phyloP scores from a whole-genome alignment of 1,284 basidiomycete genomes.

The Clitocybe nebularis region DNA sequence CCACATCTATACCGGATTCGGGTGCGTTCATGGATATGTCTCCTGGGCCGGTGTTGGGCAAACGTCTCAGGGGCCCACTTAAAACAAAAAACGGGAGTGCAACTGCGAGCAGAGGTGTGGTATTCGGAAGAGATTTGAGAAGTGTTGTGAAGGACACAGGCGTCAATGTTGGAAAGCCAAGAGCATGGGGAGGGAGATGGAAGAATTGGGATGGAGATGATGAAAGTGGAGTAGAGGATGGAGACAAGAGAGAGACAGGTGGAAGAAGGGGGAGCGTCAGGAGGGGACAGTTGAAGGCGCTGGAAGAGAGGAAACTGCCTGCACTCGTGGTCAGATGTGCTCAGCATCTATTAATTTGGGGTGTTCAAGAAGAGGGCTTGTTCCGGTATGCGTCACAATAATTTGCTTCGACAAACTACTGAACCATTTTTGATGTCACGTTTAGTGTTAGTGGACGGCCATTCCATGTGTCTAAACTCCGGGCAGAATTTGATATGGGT shows the following conservation, averaged over 20 bases:
- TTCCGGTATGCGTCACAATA: slow-evolving; percentile 55
- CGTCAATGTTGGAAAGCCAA: slow-evolving; percentile 20
- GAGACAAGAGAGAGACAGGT: slow-evolving; percentile 9
- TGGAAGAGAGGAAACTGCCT: slow-evolving; percentile 61
- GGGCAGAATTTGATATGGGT: slow-evolving; percentile 83
- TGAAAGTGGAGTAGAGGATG: slow-evolving; percentile 12
- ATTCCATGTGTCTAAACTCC: slow-evolving; percentile 69
- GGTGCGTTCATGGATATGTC: slow-evolving; percentile 42
- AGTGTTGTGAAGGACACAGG: slow-evolving; percentile 59
- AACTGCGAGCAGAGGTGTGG: slow-evolving; percentile 41
- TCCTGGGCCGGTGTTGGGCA: slow-evolving; percentile 51
- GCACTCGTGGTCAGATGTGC: slow-evolving; percentile 75
- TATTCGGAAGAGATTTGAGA: slow-evolving; percentile 62
- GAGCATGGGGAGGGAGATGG: slow-evolving; percentile 21
- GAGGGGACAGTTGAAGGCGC: slow-evolving; percentile 24
- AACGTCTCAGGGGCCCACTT: slow-evolving; percentile 49
- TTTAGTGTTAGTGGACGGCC: slow-evolving; percentile 70
- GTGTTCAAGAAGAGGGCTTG: slow-evolving; percentile 78
- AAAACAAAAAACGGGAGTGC: slow-evolving; percentile 29
- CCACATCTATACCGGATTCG: slow-evolving; percentile 48
- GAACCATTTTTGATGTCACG: slow-evolving; percentile 14
- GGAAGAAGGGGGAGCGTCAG: slow-evolving; percentile 23
- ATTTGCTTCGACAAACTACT: slow-evolving; percentile 4
- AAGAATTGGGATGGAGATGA: slow-evolving; percentile 19
- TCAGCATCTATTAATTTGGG: slow-evolving; percentile 77